Percentiles rank a stretch among this genome's conserved stretches.
Conservation (phyloP, 2,329 filamentous ascomycete genomes). For the Cordyceps fumosorosea region DNA sequence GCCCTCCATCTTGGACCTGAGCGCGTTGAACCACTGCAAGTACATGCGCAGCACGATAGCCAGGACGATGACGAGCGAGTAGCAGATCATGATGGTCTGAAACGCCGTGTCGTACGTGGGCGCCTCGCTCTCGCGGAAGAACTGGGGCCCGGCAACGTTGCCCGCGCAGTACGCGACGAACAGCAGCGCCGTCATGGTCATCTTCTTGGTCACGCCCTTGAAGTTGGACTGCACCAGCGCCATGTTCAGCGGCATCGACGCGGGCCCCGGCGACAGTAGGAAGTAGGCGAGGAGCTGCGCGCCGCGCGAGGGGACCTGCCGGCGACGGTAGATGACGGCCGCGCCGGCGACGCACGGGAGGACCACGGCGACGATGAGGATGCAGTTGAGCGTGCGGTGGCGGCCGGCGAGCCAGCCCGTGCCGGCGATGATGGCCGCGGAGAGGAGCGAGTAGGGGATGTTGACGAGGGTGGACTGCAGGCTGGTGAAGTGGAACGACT, state of each 20-base stretch:
- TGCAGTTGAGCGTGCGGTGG: conserved; percentile 43
- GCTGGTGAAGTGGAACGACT: conserved; percentile 48
- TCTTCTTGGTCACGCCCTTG: conserved; percentile 53
- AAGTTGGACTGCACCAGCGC: conserved; percentile 50
- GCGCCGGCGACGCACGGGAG: conserved; percentile 46
- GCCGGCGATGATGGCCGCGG: conserved; percentile 39
- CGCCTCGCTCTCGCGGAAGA: conserved; percentile 43
- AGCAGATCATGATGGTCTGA: conserved; percentile 49
- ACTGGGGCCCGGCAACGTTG: conserved; percentile 50
- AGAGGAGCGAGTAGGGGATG: conserved; percentile 51
- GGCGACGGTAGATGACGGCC: conserved; percentile 45
- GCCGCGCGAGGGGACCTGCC: conserved; percentile 29
- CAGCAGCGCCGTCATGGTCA: conserved; percentile 49
- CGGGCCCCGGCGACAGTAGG: conserved; percentile 45
- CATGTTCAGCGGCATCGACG: conserved; percentile 48
- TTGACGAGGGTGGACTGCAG: conserved; percentile 51
- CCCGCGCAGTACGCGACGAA: conserved; percentile 51
- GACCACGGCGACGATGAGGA: conserved; percentile 44
- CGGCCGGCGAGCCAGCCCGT: conserved; percentile 45
- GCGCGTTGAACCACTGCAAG: conserved; percentile 38
- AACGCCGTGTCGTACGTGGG: conserved; percentile 49
- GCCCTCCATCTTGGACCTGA: conserved; percentile 36
- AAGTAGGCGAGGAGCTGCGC: conserved; percentile 53
- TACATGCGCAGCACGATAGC: conserved; percentile 40
- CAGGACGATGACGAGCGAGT: conserved; percentile 41